These are phyloP conservation scores for Gracilaria gracilis DNA, from an alignment of 23 red algal species.

Conservation along the genomic window DNA sequence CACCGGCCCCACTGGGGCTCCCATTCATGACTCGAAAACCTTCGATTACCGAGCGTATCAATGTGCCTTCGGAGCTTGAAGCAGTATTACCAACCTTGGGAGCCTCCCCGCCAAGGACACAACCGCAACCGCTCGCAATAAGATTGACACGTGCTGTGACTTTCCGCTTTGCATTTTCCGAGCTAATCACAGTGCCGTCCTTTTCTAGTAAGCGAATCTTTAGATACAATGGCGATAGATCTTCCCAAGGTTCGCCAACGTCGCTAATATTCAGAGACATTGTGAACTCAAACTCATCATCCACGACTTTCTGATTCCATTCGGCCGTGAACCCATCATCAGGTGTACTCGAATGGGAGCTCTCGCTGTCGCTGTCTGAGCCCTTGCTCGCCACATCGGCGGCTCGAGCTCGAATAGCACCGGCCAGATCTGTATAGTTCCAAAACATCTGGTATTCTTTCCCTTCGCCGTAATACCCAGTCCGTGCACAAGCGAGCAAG, in stretches of 20 bases:
- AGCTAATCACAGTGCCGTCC: neutral
- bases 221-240: slow-evolving; percentile 28
- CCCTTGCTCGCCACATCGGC: slow-evolving; percentile 27
- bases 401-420: slow-evolving; percentile 8
- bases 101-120: slow-evolving; percentile 27
- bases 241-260: slow-evolving; percentile 24
- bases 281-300: slow-evolving; percentile 51
- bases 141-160: slow-evolving; percentile 50
- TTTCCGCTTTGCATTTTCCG: slow-evolving; percentile 24
- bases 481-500: slow-evolving; percentile 24
- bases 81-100: slow-evolving; percentile 7
- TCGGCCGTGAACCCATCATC: slow-evolving; percentile 11
- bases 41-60: slow-evolving; percentile 12
- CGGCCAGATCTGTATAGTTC: slow-evolving; percentile 2
- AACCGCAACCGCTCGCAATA: slow-evolving; percentile 59
- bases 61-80: slow-evolving; percentile 12
- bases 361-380: slow-evolving; percentile 39
- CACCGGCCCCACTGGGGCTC: neutral
- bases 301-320: slow-evolving; percentile 25
- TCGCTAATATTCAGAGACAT: slow-evolving; percentile 32
- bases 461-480: slow-evolving; percentile 31
- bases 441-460: slow-evolving; percentile 47
- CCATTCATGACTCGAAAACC: slow-evolving; percentile 16
- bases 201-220: slow-evolving; percentile 54
- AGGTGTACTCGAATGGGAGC: slow-evolving; percentile 11